Base-by-base conservation (phyloP, 306 rosid species). In the Malus asiatica region DNA sequence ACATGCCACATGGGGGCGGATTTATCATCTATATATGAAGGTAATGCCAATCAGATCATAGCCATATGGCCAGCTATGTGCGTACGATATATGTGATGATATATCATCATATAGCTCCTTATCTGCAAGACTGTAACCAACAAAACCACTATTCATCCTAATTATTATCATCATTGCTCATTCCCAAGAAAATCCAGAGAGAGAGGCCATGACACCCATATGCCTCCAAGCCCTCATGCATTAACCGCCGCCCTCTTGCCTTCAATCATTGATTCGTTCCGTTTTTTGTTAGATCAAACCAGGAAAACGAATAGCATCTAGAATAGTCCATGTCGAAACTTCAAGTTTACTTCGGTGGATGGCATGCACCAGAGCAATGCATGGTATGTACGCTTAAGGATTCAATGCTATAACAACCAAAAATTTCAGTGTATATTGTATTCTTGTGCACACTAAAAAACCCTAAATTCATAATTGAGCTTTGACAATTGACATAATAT, bases 151-250 rank as follows among this genome's bases (percentile, higher is more conserved):
- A 48, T 0, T 48, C 16, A 15, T 48, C 55, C 20, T 48, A 48
- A 15, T 48, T 48, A 48, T 48, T 48, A 48, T 48, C 20, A 48
- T 48, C 55, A 15, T 29, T 76, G 40, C 29, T 73, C 80, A 71
- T 72, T 79, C 67, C 85, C 85, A 71, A 84, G 53, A 58, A 63
- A 38, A 44, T 68, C 69, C 6, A 10, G 14, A 35, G 29, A 20
- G 71, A 38, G 9, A 76, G 75, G 79, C 71, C 84, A 70, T 57
- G 76, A 62, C 67, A 72, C 70, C 77, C 79, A 61, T 27, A 23
- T 76, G 35, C 76, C 76, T 73, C 40, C 32, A 29, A n/a, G 42
- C 29, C 68, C 76, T 15, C 27, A 71, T 71, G 51, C 74, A 64
- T 44, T 20, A 64, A 64, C 83, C 63, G 70, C 78, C 65, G 55